These are phyloP conservation scores for Jaltomata sinuosa DNA, from an alignment of 257 asterid genomes.

Conservation along the genomic window DNA sequence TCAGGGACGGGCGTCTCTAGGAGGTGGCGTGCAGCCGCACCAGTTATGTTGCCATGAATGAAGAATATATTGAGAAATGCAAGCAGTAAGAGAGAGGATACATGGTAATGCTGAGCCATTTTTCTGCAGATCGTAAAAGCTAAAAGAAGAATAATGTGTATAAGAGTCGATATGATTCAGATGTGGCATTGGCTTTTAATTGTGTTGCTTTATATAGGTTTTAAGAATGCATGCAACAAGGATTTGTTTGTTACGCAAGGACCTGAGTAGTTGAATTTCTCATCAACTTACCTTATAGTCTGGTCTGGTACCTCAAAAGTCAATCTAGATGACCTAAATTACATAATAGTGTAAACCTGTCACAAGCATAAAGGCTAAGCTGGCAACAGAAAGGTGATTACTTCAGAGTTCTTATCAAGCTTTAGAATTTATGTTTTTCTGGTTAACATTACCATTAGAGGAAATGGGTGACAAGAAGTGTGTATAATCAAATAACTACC, in stretches of 20 bases:
- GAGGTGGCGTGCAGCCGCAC: background rate
- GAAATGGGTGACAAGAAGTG: background rate
- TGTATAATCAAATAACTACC: background rate
- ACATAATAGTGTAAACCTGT: background rate
- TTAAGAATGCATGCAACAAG: slow-evolving; percentile 6
- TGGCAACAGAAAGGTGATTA: background rate
- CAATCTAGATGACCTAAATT: background rate
- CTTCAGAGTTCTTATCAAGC: too few species aligned
- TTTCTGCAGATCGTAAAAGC: background rate
- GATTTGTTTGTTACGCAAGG: slow-evolving; percentile 4
- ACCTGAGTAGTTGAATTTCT: slow-evolving; percentile 17
- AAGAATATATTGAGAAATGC: background rate
- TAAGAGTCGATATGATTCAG: background rate
- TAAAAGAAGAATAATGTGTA: background rate
- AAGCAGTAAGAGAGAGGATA: background rate
- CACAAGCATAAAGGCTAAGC: background rate
- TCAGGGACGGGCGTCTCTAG: background rate
- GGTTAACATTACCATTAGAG: background rate
- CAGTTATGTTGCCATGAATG: background rate
- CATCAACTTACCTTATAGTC: slow-evolving; percentile 1
- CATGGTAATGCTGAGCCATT: background rate
- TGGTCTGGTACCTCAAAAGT: background rate
- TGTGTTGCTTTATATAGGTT: slow-evolving; percentile 8
- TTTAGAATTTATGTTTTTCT: background rate
- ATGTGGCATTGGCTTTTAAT: background rate